Base-by-base conservation (phyloP, 176 grass and related monocot species). In the maize (Zea mays) region DNA sequence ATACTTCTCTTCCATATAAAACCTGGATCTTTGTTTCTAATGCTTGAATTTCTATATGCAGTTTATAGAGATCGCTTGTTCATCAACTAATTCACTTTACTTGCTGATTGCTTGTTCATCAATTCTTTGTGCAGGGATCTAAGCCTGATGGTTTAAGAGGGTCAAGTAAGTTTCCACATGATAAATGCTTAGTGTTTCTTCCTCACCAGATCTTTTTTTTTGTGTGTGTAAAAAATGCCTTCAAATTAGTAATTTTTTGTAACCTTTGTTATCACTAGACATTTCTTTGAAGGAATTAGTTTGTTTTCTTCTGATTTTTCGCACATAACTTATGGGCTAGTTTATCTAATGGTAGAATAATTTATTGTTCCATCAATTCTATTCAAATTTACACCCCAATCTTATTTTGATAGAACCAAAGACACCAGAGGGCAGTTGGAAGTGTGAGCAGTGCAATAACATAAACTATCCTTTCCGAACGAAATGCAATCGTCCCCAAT, bases 391-490 rank as follows among this genome's bases (percentile, higher is more conserved):
- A 50, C 47, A 64, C 67, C 69, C 19, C 47, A 71, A 67, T 7
- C 58, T 73, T 65, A 69, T 2, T 71, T 65, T 90, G 71, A 75
- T 81, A 94, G 92, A 86, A 81, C 82, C 69, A 49, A 96, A 96
- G 81, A 92, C 83, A 75, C 93, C 93, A 63, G 93, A 97, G 47
- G 93, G 93, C 27, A 96, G 93, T 69, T 96, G 93, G 93, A 92
- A 96, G 67, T 96, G 93, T 7, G 93, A 92, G 27, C 91, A 92
- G 68, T 96, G 93, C 78, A 90, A 90, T 60, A 96, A 96, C 65
- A 92, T 96, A 80, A 96, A 96, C 68, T 96, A 92, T 81, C 93
- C 93, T 15, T 96, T 96, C 67, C 86, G 93, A 35, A 84, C 75
- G 54, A 96, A 96, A 78, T 96, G 93, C 84, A 96, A 96, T 15